phyloP scores from a whole-genome alignment of 1,284 basidiomycete species.

The Polyporus tsugae region DNA sequence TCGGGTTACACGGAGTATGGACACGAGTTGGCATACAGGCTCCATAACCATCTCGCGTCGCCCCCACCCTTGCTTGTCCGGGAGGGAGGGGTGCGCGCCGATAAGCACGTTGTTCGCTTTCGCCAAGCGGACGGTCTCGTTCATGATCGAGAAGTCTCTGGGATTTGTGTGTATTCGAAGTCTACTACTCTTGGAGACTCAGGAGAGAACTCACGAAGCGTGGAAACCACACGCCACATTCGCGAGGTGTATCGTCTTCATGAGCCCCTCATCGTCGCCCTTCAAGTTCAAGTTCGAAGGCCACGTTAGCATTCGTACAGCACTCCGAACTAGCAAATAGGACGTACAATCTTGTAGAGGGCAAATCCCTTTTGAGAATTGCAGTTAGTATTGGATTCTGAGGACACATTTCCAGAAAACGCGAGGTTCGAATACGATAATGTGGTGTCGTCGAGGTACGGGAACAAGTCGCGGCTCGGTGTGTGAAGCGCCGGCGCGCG shows the following conservation, averaged over 20 bases:
- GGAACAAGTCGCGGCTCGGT: not conserved
- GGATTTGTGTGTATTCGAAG: not conserved
- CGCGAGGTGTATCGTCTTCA: slow-evolving; percentile 69
- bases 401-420: too few relatives aligned
- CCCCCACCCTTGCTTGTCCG: slow-evolving; percentile 71
- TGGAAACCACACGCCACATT: slow-evolving; percentile 75
- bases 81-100: slow-evolving; percentile 70
- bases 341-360: slow-evolving; percentile 53
- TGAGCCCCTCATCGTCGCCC: slow-evolving; percentile 68
- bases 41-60: slow-evolving; percentile 68
- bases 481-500: not conserved
- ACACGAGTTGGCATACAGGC: slow-evolving; percentile 46
- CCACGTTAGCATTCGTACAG: not conserved
- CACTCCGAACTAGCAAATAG: not conserved
- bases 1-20: not conserved
- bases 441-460: not conserved
- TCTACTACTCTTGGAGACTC: too few relatives aligned
- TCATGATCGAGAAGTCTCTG: slow-evolving; percentile 70
- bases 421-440: not conserved
- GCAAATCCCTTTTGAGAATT: slow-evolving; percentile 57
- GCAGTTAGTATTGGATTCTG: too few relatives aligned
- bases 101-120: slow-evolving; percentile 58
- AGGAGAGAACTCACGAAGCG: slow-evolving; percentile 54
- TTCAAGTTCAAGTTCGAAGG: too few relatives aligned
- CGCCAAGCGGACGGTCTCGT: slow-evolving; percentile 62